Evolutionary conservation across 2,329 filamentous ascomycete species (phyloP).

Genomic region (Esteya vermicola): DNA sequence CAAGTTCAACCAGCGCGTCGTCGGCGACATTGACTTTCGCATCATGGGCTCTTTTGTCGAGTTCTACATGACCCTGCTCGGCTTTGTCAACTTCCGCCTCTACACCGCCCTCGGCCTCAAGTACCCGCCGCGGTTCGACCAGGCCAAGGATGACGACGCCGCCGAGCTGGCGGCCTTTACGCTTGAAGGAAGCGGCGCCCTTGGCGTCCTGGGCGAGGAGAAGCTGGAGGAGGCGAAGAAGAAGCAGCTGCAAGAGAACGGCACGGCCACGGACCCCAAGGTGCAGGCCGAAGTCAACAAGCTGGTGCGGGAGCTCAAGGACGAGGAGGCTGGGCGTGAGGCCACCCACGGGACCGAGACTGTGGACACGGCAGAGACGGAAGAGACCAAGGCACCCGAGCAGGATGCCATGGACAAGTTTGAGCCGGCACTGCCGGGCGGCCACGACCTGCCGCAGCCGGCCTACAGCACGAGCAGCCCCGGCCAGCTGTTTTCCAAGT

Average conservation of each 20-base stretch:
- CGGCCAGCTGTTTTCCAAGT: conserved; percentile 68
- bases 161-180: conserved; percentile 86
- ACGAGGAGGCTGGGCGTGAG: conserved; percentile 22
- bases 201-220: conserved; percentile 22
- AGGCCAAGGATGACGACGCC: conserved; percentile 71
- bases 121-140: conserved; percentile 90
- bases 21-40: conserved; percentile 89
- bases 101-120: conserved; percentile 86
- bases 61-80: conserved; percentile 92
- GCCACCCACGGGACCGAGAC: conserved; percentile 30
- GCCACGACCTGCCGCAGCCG: conserved; percentile 77
- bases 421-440: conserved; percentile 67
- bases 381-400: conserved; percentile 30
- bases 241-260: no score
- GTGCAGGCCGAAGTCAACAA: conserved; percentile 55
- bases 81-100: conserved; percentile 90
- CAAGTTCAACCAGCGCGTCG: conserved; percentile 89
- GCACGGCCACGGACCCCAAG: conserved; percentile 44
- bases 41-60: conserved; percentile 99
- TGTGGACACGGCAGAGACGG: conserved; percentile 19
- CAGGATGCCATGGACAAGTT: conserved; percentile 81
- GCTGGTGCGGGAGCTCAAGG: conserved; percentile 52
- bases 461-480: conserved; percentile 49
- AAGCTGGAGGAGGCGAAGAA: conserved; percentile 25
- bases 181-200: conserved; percentile 54